phyloP scores from a whole-genome alignment of 208 protist genomes.

The Trypanosomatidae sp. region DNA sequence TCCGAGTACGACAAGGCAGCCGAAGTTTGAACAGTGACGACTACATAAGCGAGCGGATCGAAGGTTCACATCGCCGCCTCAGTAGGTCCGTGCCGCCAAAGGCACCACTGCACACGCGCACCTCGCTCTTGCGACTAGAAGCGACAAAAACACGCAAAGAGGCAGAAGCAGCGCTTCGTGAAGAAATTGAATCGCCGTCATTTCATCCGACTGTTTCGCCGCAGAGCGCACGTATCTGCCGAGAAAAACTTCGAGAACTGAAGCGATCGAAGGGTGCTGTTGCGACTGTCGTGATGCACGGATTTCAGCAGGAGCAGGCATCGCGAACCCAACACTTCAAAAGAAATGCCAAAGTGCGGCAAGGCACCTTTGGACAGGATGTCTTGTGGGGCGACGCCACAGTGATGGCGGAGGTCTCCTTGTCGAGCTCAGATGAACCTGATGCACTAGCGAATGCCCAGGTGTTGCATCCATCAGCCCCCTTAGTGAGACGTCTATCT shows the following conservation, averaged over 20 bases:
- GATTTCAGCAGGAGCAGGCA: background rate
- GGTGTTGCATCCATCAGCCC: background rate
- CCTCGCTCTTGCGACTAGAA: conserved; percentile 18
- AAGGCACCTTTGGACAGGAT: background rate
- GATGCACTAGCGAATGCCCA: background rate
- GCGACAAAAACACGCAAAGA: conserved; percentile 11
- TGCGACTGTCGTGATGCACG: background rate
- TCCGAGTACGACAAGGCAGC: background rate
- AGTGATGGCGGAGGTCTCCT: background rate
- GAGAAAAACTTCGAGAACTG: conserved; percentile 17
- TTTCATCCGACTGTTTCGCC: conserved; percentile 20
- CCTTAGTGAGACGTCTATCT: background rate
- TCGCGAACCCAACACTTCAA: background rate
- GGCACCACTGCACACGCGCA: conserved; percentile 20
- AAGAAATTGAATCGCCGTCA: conserved; percentile 15
- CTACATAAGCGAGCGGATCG: background rate
- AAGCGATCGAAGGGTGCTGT: background rate
- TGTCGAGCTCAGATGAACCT: background rate
- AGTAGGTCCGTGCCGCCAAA: conserved; percentile 1
- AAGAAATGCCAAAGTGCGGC: background rate
- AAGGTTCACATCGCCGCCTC: background rate
- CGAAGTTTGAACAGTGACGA: background rate
- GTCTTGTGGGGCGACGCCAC: background rate
- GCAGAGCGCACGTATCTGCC: conserved; percentile 19
- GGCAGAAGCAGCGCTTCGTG: conserved; percentile 1